Evolutionary conservation across 345 rosid genomes (phyloP).

Genomic region (Orychophragmus violaceus): DNA sequence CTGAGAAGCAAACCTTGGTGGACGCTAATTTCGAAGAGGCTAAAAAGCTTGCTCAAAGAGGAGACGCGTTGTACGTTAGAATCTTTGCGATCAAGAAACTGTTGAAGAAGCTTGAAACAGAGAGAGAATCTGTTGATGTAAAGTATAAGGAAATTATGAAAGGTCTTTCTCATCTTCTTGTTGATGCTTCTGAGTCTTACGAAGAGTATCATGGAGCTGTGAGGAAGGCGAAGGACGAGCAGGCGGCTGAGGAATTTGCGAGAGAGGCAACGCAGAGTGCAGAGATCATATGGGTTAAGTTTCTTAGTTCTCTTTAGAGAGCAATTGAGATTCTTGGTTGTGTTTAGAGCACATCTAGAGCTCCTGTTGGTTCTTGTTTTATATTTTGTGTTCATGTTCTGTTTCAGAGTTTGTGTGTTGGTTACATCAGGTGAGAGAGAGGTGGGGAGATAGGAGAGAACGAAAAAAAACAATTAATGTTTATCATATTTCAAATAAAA

Average conservation of each 20-base stretch:
- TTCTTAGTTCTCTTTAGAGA: conserved; percentile 31
- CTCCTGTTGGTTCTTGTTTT: conserved; percentile 14
- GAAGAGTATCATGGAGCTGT: conserved; percentile 27
- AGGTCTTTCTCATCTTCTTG: conserved; percentile 13
- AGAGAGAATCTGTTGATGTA: conserved; percentile 11
- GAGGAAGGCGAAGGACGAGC: conserved; percentile 25
- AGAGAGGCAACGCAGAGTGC: conserved; percentile 21
- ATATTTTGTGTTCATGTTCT: conserved; percentile 22
- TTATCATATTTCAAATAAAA: not conserved
- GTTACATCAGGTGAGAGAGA: conserved; percentile 19
- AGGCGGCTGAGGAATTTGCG: too few species aligned
- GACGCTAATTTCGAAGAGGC: conserved; percentile 15
- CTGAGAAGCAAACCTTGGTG: conserved; percentile 16
- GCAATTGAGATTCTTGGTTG: conserved; percentile 10
- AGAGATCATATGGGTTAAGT: conserved; percentile 25
- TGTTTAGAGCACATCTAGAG: conserved; percentile 10
- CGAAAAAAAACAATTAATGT: conserved; percentile 8
- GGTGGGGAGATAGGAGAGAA: conserved; percentile 1
- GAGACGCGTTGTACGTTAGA: conserved; percentile 24
- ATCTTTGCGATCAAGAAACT: conserved; percentile 30
- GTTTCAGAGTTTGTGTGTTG: conserved; percentile 26
- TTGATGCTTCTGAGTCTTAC: conserved; percentile 23
- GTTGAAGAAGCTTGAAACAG: conserved; percentile 14
- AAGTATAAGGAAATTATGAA: conserved; percentile 9
- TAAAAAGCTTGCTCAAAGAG: conserved; percentile 18